Percentiles rank a stretch among this genome's conserved stretches.
Evolutionary conservation across 345 rosid genomes (phyloP).

Genomic region (Camelina laxa): DNA sequence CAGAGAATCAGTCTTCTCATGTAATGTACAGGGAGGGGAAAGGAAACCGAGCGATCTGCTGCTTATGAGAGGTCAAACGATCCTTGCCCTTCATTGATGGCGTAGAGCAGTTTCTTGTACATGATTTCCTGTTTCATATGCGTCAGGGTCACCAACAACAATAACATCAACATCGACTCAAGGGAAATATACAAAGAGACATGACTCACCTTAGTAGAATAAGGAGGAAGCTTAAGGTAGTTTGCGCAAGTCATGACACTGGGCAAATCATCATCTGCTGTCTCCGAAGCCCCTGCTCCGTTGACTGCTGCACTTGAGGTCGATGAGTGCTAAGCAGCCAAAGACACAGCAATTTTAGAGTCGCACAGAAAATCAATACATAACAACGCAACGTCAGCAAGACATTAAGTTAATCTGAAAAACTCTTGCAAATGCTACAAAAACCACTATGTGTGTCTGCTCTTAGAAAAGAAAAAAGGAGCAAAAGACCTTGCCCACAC

Average conservation of each 20-base stretch:
- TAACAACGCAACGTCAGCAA: conserved; percentile 1
- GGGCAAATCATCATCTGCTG: conserved; percentile 94
- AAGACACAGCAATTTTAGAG: conserved; percentile 3
- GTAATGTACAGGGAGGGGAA: conserved; percentile 19
- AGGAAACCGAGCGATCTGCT: conserved; percentile 2
- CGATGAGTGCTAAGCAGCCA: conserved; percentile 83
- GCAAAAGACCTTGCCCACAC: not conserved
- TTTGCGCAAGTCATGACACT: conserved; percentile 99
- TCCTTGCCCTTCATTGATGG: conserved; percentile 97
- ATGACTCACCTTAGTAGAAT: conserved; percentile 79
- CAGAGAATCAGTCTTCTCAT: conserved; percentile 31
- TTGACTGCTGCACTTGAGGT: conserved; percentile 69
- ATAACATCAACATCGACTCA: not conserved
- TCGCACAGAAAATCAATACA: not conserved
- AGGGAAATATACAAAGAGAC: not conserved
- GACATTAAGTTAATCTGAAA: not conserved
- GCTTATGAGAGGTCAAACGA: conserved; percentile 92
- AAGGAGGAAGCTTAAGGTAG: conserved; percentile 98
- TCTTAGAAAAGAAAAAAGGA: not conserved
- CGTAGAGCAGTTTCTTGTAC: conserved; percentile 88
- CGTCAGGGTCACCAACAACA: conserved; percentile 20
- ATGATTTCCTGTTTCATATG: conserved; percentile 80
- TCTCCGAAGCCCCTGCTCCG: conserved; percentile 71
- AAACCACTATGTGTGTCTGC: not conserved
- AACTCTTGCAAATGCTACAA: not conserved